These are phyloP conservation scores for Edaphochlamys debaryana DNA, from an alignment of 139 green algal species.

Conservation along the genomic window DNA sequence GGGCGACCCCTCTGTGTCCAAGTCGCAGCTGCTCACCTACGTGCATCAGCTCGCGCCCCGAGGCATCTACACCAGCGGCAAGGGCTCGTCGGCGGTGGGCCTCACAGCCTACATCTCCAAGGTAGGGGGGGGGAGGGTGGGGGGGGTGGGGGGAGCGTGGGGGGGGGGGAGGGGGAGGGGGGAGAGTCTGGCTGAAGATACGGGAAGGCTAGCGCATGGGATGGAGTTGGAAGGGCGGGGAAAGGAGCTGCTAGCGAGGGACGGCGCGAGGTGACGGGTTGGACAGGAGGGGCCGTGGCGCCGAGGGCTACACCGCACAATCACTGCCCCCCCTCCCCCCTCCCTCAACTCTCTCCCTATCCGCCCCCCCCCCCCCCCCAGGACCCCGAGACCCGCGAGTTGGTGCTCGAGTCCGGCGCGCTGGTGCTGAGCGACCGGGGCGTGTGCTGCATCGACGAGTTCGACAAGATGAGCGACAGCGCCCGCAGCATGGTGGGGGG, in stretches of 20 bases:
- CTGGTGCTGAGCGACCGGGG: slow-evolving; percentile 94
- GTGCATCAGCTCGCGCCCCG: slow-evolving; percentile 95
- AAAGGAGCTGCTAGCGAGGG: no score
- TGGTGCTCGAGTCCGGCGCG: slow-evolving; percentile 96
- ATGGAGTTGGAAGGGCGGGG: no score
- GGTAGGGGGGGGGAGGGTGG: slow-evolving; percentile 40
- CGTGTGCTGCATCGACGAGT: slow-evolving; percentile 99
- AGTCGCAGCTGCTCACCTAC: slow-evolving; percentile 96
- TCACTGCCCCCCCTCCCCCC: no score
- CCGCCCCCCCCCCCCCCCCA: not conserved
- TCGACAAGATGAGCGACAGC: slow-evolving; percentile 98
- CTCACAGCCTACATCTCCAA: slow-evolving; percentile 97
- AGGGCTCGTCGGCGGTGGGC: slow-evolving; percentile 92
- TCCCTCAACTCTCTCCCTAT: not conserved
- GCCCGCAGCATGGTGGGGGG: slow-evolving; percentile 84
- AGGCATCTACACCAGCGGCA: slow-evolving; percentile 96
- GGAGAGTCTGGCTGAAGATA: no score
- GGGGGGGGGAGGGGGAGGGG: not conserved
- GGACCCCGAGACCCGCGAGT: slow-evolving; percentile 73
- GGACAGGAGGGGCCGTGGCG: no score
- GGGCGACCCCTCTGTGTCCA: slow-evolving; percentile 94
- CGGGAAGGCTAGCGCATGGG: no score
- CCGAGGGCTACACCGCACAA: no score
- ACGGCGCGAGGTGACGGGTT: no score
- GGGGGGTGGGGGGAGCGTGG: not conserved